phyloP scores from a whole-genome alignment of 2,329 filamentous ascomycete genomes.

The Trichoderma afroharzianum region DNA sequence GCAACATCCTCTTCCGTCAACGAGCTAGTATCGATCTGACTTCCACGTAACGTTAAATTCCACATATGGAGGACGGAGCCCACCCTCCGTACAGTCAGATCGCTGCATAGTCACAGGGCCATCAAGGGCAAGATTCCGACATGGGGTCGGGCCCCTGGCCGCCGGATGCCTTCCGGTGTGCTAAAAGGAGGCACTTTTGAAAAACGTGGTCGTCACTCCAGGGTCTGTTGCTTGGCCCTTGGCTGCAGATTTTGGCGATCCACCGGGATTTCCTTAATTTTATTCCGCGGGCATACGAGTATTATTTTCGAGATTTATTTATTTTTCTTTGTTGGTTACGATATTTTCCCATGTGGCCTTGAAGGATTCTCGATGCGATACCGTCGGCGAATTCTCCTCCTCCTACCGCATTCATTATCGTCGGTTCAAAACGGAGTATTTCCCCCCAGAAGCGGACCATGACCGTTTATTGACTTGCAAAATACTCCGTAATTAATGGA shows the following conservation, averaged over 20 bases:
- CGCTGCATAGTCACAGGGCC: conserved; percentile 10
- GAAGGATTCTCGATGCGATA: neutral
- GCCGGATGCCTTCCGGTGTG: conserved; percentile 11
- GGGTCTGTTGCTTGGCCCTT: neutral
- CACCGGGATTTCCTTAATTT: conserved; percentile 13
- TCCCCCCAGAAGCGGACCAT: neutral
- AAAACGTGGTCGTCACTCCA: conserved; percentile 10
- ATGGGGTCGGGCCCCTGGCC: neutral
- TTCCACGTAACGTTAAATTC: conserved; percentile 12
- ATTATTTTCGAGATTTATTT: neutral
- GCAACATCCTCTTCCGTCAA: neutral
- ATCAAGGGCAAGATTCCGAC: neutral
- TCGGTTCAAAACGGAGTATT: neutral
- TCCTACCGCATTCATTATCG: neutral
- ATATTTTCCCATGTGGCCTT: neutral
- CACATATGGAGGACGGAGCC: neutral
- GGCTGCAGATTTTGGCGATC: conserved; percentile 8
- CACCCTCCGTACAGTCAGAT: conserved; percentile 4
- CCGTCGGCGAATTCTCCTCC: neutral
- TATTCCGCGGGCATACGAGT: conserved; percentile 8
- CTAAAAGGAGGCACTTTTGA: conserved; percentile 16
- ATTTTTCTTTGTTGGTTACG: neutral
- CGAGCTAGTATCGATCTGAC: neutral
- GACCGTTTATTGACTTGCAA: neutral
- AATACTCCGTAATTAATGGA: neutral